phyloP scores from a whole-genome alignment of 495 filamentous ascomycete genomes.

The Penicillium herquei region DNA sequence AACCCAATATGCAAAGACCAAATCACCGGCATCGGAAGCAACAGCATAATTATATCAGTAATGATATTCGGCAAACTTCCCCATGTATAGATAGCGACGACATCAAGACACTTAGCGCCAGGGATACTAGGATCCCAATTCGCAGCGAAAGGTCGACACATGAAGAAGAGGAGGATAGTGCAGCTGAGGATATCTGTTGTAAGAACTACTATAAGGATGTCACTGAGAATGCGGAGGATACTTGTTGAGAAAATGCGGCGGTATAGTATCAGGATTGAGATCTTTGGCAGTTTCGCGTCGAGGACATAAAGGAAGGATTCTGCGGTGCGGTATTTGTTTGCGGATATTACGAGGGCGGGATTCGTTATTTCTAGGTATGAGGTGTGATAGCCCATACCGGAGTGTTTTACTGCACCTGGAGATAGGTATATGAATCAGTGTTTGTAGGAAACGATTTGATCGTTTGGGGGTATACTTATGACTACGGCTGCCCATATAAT shows the following conservation, averaged over 20 bases:
- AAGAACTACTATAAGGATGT: neutral
- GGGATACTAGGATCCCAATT: conserved; percentile 5
- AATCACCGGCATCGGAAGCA: conserved; percentile 35
- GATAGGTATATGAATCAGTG: neutral
- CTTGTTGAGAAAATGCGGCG: neutral
- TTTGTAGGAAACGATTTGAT: neutral
- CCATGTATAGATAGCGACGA: conserved; percentile 24
- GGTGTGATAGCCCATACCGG: conserved; percentile 5
- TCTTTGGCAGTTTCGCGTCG: conserved; percentile 3
- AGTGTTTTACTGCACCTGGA: neutral
- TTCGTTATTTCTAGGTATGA: neutral
- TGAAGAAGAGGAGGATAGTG: neutral
- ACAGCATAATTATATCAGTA: conserved; percentile 29
- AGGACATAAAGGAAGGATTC: conserved; percentile 4
- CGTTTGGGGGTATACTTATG: neutral
- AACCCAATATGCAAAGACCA: conserved; percentile 31
- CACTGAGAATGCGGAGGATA: neutral
- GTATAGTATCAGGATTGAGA: conserved; percentile 4
- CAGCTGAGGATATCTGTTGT: neutral
- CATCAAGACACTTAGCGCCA: conserved; percentile 24
- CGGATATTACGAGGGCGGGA: conserved; percentile 1
- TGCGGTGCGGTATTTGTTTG: conserved; percentile 1
- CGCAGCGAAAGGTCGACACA: conserved; percentile 8
- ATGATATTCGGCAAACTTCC: conserved; percentile 34
- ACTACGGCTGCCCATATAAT: neutral